Evolutionary conservation across 768 basidiomycete species (phyloP).

Genomic region (Xerocomellus amylosporus): DNA sequence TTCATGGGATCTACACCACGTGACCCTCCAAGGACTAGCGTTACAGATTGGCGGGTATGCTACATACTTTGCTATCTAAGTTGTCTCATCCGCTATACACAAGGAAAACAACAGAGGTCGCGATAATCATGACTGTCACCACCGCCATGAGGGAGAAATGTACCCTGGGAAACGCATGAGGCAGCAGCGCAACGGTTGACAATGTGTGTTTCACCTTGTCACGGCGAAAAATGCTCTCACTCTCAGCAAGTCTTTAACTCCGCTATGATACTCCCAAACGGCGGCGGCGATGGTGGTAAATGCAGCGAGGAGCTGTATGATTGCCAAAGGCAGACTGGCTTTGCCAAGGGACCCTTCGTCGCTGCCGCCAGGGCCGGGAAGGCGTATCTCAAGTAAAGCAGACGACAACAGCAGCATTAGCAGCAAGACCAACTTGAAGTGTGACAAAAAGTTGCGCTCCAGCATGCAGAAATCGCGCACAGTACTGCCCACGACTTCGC

Average conservation of each 20-base stretch:
- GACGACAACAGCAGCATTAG: constrained; percentile 64
- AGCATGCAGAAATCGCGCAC: constrained; percentile 81
- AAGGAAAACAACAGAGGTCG: constrained; percentile 51
- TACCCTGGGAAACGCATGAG: constrained; percentile 34
- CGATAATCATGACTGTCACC: constrained; percentile 47
- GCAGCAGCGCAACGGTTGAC: not conserved
- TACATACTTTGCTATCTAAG: not conserved
- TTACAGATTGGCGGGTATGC: not conserved
- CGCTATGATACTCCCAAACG: constrained; percentile 63
- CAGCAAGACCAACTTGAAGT: constrained; percentile 63
- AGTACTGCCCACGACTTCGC: constrained; percentile 53
- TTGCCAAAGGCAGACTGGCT: constrained; percentile 47
- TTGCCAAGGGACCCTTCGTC: constrained; percentile 24
- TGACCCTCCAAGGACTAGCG: constrained; percentile 10
- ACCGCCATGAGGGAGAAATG: constrained; percentile 52
- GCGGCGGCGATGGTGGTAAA: constrained; percentile 55
- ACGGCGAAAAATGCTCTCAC: constrained; percentile 59
- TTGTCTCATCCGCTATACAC: constrained; percentile 26
- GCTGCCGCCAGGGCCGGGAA: constrained; percentile 41
- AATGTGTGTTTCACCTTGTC: constrained; percentile 45
- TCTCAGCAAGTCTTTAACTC: constrained; percentile 52
- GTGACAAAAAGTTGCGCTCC: constrained; percentile 69
- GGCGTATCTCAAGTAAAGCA: constrained; percentile 56
- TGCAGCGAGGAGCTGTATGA: constrained; percentile 52
- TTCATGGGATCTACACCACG: constrained; percentile 11